Conservation (phyloP, 2,329 filamentous ascomycete genomes). For the Raffaelea arxii region DNA sequence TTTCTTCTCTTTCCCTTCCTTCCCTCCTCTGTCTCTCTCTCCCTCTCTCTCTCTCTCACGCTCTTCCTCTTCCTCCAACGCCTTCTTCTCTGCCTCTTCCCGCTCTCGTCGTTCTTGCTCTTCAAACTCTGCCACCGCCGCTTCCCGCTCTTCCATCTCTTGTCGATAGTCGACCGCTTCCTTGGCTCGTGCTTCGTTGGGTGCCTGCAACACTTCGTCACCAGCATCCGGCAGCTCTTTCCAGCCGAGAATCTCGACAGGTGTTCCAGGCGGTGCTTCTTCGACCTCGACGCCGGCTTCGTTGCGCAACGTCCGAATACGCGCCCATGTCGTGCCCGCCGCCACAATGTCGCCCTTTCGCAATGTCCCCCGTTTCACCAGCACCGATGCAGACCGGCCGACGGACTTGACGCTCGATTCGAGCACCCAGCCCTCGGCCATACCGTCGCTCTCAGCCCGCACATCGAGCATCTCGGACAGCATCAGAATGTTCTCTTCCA, state of each 20-base stretch:
- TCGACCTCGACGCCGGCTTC: conserved; percentile 66
- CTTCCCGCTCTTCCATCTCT: conserved; percentile 60
- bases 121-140: conserved; percentile 74
- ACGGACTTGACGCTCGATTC: conserved; percentile 81
- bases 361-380: conserved; percentile 81
- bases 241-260: conserved; percentile 94
- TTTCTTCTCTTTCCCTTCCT: not conserved
- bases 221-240: conserved; percentile 72
- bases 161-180: conserved; percentile 66
- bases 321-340: conserved; percentile 80
- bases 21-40: conserved; percentile 14
- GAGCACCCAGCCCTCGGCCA: conserved; percentile 86
- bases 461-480: conserved; percentile 87
- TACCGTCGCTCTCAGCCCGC: conserved; percentile 65
- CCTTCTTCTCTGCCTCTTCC: conserved; percentile 24
- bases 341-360: conserved; percentile 73
- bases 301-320: conserved; percentile 74
- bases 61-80: conserved; percentile 18
- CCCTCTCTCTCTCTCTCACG: conserved; percentile 19
- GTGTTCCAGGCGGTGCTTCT: conserved; percentile 76
- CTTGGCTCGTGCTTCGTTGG: conserved; percentile 68
- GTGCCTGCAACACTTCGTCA: conserved; percentile 76
- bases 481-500: conserved; percentile 83
- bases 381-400: conserved; percentile 78
- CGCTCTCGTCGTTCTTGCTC: conserved; percentile 55